Evolutionary conservation across 352 stramenopile genomes (phyloP), one percentile per base, ranked within the genome.

Genomic region (Globisporangium perplexum): DNA sequence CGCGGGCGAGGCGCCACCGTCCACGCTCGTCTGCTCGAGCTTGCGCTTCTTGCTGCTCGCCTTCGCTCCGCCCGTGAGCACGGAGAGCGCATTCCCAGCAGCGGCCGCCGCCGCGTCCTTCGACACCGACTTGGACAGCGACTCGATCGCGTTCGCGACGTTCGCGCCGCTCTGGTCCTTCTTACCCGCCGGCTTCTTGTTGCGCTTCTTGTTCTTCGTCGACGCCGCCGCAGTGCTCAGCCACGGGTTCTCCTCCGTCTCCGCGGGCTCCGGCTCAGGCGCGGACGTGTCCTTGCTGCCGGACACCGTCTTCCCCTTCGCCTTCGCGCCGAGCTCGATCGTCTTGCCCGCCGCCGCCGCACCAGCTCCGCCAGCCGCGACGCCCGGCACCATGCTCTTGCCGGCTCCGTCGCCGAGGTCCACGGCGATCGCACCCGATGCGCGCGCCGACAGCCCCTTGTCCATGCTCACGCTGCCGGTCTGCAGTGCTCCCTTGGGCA

Each of bases 381-480:
- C 46, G 1, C 45, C 39, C 30, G 73, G 24, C 0, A 38, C 36
- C 22, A 44, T 53, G 20, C 5, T 22, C 41, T 28, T 38, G 30
- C 46, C 47, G 14, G 39, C 41, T 38, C 67, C 74, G 15, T 86
- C 68, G 8, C 72, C 84, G n/a, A 95, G 69, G 31, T 94, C 73
- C 24, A 95, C 72, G 5, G 84, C 70, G 53, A 95, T 84, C 6
- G 75, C 57, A 6, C 72, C 71, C 0, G 76, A 74, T 10, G 85
- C 74, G 46, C 77, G 81, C 44, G 85, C 78, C 23, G 74, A 85
- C 17, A 91, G 56, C 11, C 77, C 68, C 28, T 72, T 77, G 59
- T 89, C 78, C 73, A 93, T 92, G 53, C 77, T 85, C 28, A 93
- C 81, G 31, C 39, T 71, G 10, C 70, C 63, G 1, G 74, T 87